These are phyloP conservation scores for Collybia sp. DNA, from an alignment of 768 basidiomycete species.

Conservation along the genomic window DNA sequence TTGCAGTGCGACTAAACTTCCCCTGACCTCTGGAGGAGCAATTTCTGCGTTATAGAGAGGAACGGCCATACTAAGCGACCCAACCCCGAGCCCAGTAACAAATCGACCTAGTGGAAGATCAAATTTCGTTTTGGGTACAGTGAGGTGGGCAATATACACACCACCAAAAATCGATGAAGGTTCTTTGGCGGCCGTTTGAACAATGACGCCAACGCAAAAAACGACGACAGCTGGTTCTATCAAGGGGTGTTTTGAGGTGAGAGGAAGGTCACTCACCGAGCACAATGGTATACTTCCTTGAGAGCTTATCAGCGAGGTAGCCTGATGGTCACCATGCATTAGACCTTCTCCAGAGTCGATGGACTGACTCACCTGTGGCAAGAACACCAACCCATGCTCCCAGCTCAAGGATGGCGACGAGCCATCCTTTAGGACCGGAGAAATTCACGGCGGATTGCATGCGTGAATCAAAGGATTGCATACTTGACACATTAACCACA, in stretches of 20 bases:
- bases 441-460: slow-evolving; percentile 54
- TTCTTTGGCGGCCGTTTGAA: slow-evolving; percentile 56
- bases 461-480: slow-evolving; percentile 45
- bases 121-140: no score
- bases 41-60: slow-evolving; percentile 73
- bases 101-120: slow-evolving; percentile 47
- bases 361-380: slow-evolving; percentile 41
- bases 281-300: slow-evolving; percentile 69
- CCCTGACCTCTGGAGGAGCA: slow-evolving; percentile 78
- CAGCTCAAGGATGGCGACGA: slow-evolving; percentile 70
- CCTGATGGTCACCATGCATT: slow-evolving; percentile 18
- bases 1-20: slow-evolving; percentile 76
- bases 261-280: slow-evolving; percentile 32
- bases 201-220: slow-evolving; percentile 70
- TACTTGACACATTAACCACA: slow-evolving; percentile 22
- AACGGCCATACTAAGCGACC: slow-evolving; percentile 79
- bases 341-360: neutral
- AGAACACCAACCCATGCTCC: slow-evolving; percentile 78
- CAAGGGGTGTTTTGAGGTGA: slow-evolving; percentile 3
- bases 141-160: slow-evolving; percentile 5
- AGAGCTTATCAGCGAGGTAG: slow-evolving; percentile 66
- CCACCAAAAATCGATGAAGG: slow-evolving; percentile 67
- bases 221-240: slow-evolving; percentile 44
- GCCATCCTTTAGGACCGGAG: slow-evolving; percentile 58
- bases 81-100: slow-evolving; percentile 77